Evolutionary conservation across 2,329 filamentous ascomycete species (phyloP).

Genomic region (Ophiosphaerella herpotricha): DNA sequence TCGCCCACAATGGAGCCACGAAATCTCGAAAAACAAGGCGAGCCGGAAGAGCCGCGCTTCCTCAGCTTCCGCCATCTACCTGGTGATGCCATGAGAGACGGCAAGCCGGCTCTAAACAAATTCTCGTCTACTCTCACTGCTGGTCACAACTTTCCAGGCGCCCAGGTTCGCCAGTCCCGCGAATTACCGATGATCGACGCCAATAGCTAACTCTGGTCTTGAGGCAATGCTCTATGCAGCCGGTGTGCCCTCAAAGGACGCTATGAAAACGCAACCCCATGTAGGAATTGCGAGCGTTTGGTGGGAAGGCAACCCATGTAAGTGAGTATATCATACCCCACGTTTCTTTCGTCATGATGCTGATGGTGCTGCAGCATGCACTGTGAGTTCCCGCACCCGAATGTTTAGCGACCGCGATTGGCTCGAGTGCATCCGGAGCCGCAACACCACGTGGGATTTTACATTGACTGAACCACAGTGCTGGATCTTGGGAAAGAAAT

Average conservation of each 20-base stretch:
- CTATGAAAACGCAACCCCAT: constrained; percentile 89
- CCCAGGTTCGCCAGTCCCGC: constrained; percentile 64
- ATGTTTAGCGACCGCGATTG: constrained; percentile 1
- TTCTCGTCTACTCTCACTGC: constrained; percentile 83
- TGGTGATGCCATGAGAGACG: constrained; percentile 59
- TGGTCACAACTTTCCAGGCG: constrained; percentile 87
- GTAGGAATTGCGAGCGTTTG: constrained; percentile 90
- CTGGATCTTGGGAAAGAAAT: constrained; percentile 86
- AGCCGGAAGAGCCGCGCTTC: constrained; percentile 52
- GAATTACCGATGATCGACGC: neutral
- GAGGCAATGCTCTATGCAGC: constrained; percentile 95
- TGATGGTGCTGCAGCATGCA: constrained; percentile 53
- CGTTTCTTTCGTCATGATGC: constrained; percentile 18
- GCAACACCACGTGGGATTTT: constrained; percentile 14
- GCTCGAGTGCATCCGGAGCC: constrained; percentile 7
- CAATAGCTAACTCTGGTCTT: constrained; percentile 8
- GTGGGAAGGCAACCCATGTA: constrained; percentile 98
- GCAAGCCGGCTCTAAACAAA: constrained; percentile 74
- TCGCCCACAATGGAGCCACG: constrained; percentile 40
- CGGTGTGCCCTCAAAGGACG: constrained; percentile 78
- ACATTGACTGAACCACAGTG: constrained; percentile 56
- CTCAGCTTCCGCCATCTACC: constrained; percentile 62
- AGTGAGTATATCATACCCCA: constrained; percentile 60
- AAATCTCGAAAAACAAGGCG: constrained; percentile 41
- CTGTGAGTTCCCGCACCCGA: constrained; percentile 38